Conservation (phyloP, 495 filamentous ascomycete genomes). For the Penicillium pulvis region DNA sequence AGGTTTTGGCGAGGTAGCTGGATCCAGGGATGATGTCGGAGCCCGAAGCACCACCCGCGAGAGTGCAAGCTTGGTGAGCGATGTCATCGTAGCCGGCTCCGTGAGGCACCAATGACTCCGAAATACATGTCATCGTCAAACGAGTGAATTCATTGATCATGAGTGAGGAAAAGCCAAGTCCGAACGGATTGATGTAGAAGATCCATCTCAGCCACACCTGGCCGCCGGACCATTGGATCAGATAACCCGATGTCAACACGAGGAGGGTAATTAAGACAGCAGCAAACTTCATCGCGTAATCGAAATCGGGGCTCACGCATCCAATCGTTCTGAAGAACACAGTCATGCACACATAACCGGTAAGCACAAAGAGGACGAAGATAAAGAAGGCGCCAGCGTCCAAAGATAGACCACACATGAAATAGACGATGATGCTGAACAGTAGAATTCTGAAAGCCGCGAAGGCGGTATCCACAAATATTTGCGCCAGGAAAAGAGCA, state of each 20-base stretch:
- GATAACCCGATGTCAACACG: constrained; percentile 76
- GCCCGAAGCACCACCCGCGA: constrained; percentile 67
- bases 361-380: constrained; percentile 71
- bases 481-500: constrained; percentile 78
- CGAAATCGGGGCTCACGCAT: constrained; percentile 79
- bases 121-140: constrained; percentile 63
- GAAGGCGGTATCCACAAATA: constrained; percentile 75
- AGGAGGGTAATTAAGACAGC: constrained; percentile 75
- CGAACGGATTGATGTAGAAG: constrained; percentile 78
- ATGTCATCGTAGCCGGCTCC: constrained; percentile 66
- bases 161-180: constrained; percentile 69
- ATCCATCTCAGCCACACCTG: constrained; percentile 81
- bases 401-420: constrained; percentile 68
- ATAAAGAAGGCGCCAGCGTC: constrained; percentile 76
- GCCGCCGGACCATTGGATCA: constrained; percentile 70
- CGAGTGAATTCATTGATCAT: constrained; percentile 83
- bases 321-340: constrained; percentile 78
- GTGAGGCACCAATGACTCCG: constrained; percentile 64
- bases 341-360: constrained; percentile 75
- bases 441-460: constrained; percentile 65
- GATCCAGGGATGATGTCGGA: constrained; percentile 58
- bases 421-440: constrained; percentile 78
- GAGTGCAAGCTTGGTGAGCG: constrained; percentile 72
- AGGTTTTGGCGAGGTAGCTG: constrained; percentile 63
- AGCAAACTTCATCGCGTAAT: constrained; percentile 82